Base-by-base conservation (phyloP, 139 green algal species). In the Tetradesmus obliquus region DNA sequence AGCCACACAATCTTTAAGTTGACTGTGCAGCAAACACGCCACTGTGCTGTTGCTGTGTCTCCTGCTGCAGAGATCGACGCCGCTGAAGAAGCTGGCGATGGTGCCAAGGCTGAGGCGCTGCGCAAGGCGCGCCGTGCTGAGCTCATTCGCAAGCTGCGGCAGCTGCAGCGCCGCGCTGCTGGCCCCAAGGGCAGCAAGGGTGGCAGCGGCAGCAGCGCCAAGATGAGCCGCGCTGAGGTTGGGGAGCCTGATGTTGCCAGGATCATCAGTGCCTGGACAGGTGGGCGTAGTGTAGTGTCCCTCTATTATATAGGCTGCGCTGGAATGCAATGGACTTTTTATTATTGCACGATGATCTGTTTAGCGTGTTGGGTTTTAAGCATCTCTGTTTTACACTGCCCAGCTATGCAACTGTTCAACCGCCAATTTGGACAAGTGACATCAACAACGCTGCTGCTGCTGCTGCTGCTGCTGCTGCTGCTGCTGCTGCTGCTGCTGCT, bases 51-150 rank as follows among this genome's bases (percentile, higher is more conserved):
- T 79, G 69, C 12, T 79, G 69, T 22, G 6, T 22, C 62, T 72
- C 2, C 62, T 15, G 5, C 53, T 81, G 84, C 84, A 90, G 95
- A 97, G 5, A 98, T 98, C 88, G 88, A 92, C 17, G 89, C 89
- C 15, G 97, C 97, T 15, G 97, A 99, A 91, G 97, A 99, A 94
- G 94, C 96, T 9, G 97, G 87, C 82, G 45, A 92, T 9, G 55
- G 53, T 5, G 96, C 97, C 8, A 83, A 58, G 32, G 98, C 97
- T 86, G 95, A 96, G 54, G 66, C 93, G 88, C 93, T 98, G 84
- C 89, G 94, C 82, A 85, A 66, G 6, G 80, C 87, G 15, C 89
- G 91, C 2, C 19, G 84, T 0, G 92, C 74, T 71, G 91, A 94
- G 91, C 89, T 95, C 45, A 53, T 94, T 19, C 89, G 91, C 53